Evolutionary conservation across 2,329 filamentous ascomycete species (phyloP), one percentile per base, ranked within the genome.

Genomic region (Colletotrichum chlorophyti): DNA sequence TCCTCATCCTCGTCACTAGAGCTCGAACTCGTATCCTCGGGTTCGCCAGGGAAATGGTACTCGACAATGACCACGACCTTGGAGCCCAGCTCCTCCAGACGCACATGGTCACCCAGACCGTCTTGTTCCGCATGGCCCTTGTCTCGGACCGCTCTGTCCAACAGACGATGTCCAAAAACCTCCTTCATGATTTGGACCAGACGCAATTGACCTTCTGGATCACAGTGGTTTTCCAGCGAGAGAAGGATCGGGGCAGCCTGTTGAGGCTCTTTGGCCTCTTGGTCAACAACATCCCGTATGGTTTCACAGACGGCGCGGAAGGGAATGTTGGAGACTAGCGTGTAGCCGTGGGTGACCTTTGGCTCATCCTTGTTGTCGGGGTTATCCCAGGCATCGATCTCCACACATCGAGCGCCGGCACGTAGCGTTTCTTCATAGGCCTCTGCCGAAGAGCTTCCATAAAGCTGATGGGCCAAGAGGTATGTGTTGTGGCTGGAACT

Each of bases 401-500:
- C 88, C 32, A 91, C 87, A 65, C 88, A 91, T 6, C 88, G 78
- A 2, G 86, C 86, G 2, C 88, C 88, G 0, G 85, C 83, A 26
- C 73, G 75, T 14, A 91, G 74, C 0, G 86, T 85, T 6, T 79
- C 84, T 65, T 86, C 80, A 66, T 91, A 91, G 0, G 86, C 87
- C 4, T 78, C 74, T 7, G 85, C 85, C 3, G 82, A 84, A 2
- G 86, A 88, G 19, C 76, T 76, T 5, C 88, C 88, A 64, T 80
- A 88, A 2, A 91, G 81, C 72, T 91, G 88, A 69, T 91, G 86
- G 0, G 87, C 88, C 65, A 87, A 77, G 23, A 91, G 76, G 65
- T 91, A 91, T 0, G 88, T 91, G 71, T 91, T 91, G 74, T 91
- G 88, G 63, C 85, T 89, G 4, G 86, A 89, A 71, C 85, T 89